Percentiles rank a stretch among this genome's conserved stretches.
phyloP scores from a whole-genome alignment of 2,329 filamentous ascomycete species.

The Xylaria arbuscula region DNA sequence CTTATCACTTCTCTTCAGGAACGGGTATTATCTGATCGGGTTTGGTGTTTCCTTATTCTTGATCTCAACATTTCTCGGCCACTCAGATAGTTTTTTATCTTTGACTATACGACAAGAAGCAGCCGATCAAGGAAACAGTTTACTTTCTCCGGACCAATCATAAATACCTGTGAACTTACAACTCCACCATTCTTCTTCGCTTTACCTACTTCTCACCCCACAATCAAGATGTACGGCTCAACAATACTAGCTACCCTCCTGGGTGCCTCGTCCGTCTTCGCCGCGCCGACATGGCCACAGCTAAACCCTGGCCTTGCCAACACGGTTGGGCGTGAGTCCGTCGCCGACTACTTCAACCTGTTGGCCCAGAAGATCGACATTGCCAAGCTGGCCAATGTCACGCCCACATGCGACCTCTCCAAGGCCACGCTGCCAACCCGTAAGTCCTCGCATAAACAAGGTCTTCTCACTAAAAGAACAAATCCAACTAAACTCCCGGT shows the following conservation, averaged over 20 bases:
- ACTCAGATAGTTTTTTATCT: not conserved
- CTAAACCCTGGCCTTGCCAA: constrained; percentile 55
- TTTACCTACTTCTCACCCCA: not conserved
- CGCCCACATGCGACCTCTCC: constrained; percentile 66
- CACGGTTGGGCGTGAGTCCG: constrained; percentile 57
- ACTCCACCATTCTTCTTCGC: constrained; percentile 17
- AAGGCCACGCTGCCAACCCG: constrained; percentile 63
- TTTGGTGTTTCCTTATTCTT: constrained; percentile 35
- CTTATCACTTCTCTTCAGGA: constrained; percentile 30
- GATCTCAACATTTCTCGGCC: constrained; percentile 17
- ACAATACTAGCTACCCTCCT: constrained; percentile 60
- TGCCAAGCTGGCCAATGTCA: constrained; percentile 54
- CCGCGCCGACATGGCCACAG: constrained; percentile 60
- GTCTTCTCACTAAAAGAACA: not conserved
- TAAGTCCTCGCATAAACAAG: constrained; percentile 49
- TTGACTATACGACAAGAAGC: constrained; percentile 29
- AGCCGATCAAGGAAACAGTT: constrained; percentile 17
- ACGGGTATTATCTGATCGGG: constrained; percentile 42
- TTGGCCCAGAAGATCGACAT: constrained; percentile 66
- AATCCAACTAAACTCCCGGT: constrained; percentile 44
- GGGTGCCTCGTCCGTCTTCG: constrained; percentile 56
- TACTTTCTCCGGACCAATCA: constrained; percentile 29
- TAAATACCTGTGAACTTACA: constrained; percentile 12
- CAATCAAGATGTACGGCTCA: constrained; percentile 62
- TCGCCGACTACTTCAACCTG: constrained; percentile 71